A percentile compares a stretch with the other conserved stretches of the same genome.
These are phyloP conservation scores for Ogataea corticis DNA, from an alignment of 805 yeast genomes.

Conservation along the genomic window DNA sequence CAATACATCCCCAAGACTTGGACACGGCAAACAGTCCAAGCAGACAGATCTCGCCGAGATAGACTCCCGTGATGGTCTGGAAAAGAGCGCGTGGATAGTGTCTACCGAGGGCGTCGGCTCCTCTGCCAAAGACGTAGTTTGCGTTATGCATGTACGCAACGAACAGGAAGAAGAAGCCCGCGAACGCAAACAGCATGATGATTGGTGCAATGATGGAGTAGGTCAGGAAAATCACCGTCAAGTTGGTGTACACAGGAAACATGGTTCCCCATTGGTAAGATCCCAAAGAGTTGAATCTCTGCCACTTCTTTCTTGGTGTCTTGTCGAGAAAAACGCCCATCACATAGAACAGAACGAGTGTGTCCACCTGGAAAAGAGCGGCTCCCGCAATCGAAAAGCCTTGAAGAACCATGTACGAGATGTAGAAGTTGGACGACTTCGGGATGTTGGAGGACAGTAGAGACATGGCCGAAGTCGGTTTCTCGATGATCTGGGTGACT, in stretches of 20 bases:
- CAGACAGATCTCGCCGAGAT: slow-evolving; percentile 83
- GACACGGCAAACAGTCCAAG: slow-evolving; percentile 87
- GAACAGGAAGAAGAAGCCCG: slow-evolving; percentile 70
- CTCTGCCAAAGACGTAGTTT: slow-evolving; percentile 65
- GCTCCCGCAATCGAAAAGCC: slow-evolving; percentile 68
- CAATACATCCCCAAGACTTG: slow-evolving; percentile 94
- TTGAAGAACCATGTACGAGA: slow-evolving; percentile 67
- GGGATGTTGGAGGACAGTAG: slow-evolving; percentile 70
- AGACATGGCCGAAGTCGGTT: slow-evolving; percentile 58
- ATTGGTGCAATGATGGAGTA: slow-evolving; percentile 80
- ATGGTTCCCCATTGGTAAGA: slow-evolving; percentile 69
- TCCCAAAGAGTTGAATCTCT: slow-evolving; percentile 55
- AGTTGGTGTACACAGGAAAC: slow-evolving; percentile 73
- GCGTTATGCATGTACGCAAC: slow-evolving; percentile 78
- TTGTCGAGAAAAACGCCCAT: slow-evolving; percentile 57
- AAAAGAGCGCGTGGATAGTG: slow-evolving; percentile 86
- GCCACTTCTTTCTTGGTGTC: slow-evolving; percentile 69
- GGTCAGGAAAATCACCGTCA: slow-evolving; percentile 67
- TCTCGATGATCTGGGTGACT: slow-evolving; percentile 57
- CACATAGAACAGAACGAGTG: slow-evolving; percentile 58
- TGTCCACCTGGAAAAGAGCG: slow-evolving; percentile 60
- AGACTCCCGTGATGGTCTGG: slow-evolving; percentile 86
- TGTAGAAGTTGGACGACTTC: slow-evolving; percentile 69
- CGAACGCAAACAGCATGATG: slow-evolving; percentile 70
- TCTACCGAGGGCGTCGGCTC: slow-evolving; percentile 74